phyloP scores from a whole-genome alignment of 495 filamentous ascomycete species.

The Hapsidospora chrysogenum region DNA sequence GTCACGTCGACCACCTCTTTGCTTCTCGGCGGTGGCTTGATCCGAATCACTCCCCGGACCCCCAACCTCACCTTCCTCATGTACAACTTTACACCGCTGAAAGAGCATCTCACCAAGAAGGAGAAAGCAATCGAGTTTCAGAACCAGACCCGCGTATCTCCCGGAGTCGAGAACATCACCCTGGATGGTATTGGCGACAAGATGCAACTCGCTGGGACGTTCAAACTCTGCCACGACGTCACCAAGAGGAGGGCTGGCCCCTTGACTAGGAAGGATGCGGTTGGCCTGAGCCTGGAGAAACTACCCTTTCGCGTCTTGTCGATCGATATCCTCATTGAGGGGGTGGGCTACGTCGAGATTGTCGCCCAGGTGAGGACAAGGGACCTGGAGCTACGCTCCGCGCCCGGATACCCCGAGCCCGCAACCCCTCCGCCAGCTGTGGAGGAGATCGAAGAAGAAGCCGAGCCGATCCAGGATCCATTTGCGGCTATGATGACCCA shows the following conservation, averaged over 20 bases:
- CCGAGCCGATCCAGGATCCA: background rate
- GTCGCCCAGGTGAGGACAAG: conserved; percentile 58
- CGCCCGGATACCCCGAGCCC: conserved; percentile 3
- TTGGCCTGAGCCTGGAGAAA: conserved; percentile 32
- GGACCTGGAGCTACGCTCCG: conserved; percentile 11
- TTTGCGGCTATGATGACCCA: background rate
- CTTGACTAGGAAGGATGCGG: conserved; percentile 32
- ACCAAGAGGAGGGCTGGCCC: conserved; percentile 53
- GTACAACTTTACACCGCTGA: conserved; percentile 63
- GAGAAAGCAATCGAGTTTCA: conserved; percentile 60
- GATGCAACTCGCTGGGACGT: conserved; percentile 53
- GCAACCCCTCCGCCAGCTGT: too few relatives aligned
- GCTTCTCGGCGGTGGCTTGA: conserved; percentile 60
- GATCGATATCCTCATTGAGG: conserved; percentile 76
- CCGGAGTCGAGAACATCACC: conserved; percentile 41
- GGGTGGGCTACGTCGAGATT: conserved; percentile 86
- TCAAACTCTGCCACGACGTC: conserved; percentile 62
- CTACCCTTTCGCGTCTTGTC: conserved; percentile 67
- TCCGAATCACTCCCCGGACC: conserved; percentile 68
- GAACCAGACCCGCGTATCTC: conserved; percentile 28
- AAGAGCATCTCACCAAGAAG: conserved; percentile 57
- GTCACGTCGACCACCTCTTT: conserved; percentile 71
- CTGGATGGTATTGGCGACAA: conserved; percentile 35
- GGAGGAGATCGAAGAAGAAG: background rate
- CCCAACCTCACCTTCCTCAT: conserved; percentile 45